These are phyloP conservation scores for Rhododendron simsii DNA, from an alignment of 148 eudicot genomes.

Conservation along the genomic window DNA sequence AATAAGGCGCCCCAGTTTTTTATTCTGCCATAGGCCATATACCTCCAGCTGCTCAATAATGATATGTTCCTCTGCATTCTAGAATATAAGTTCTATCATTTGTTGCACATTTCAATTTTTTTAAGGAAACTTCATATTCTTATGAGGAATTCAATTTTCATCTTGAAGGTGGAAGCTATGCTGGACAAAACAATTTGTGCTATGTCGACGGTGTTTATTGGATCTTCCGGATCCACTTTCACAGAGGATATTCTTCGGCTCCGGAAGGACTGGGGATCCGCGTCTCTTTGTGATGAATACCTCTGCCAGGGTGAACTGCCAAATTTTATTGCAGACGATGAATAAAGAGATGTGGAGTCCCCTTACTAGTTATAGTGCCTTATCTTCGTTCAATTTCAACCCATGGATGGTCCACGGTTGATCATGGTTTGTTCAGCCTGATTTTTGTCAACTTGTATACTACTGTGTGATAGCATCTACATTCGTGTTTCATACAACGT, in stretches of 20 bases:
- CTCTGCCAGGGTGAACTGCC: constrained; percentile 83
- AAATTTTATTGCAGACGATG: constrained; percentile 85
- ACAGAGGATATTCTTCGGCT: constrained; percentile 90
- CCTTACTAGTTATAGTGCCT: neutral
- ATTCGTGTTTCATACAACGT: neutral
- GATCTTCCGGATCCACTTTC: constrained; percentile 95
- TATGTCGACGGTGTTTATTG: constrained; percentile 77
- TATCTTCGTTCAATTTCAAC: neutral
- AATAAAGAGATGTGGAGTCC: constrained; percentile 32
- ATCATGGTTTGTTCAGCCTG: neutral
- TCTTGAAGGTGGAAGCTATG: constrained; percentile 93
- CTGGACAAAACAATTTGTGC: constrained; percentile 95
- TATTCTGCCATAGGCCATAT: neutral
- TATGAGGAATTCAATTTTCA: constrained; percentile 5
- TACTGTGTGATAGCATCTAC: neutral
- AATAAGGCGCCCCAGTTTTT: neutral
- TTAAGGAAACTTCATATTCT: neutral
- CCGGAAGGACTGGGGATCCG: constrained; percentile 84
- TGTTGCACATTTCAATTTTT: neutral
- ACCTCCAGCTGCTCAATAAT: neutral
- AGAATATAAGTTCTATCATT: neutral
- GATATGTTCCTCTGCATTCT: neutral
- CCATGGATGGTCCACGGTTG: neutral
- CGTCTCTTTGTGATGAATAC: constrained; percentile 83
- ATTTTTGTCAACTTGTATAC: neutral